phyloP scores from a whole-genome alignment of 23 red algal species.

The Gracilaria domingensis region DNA sequence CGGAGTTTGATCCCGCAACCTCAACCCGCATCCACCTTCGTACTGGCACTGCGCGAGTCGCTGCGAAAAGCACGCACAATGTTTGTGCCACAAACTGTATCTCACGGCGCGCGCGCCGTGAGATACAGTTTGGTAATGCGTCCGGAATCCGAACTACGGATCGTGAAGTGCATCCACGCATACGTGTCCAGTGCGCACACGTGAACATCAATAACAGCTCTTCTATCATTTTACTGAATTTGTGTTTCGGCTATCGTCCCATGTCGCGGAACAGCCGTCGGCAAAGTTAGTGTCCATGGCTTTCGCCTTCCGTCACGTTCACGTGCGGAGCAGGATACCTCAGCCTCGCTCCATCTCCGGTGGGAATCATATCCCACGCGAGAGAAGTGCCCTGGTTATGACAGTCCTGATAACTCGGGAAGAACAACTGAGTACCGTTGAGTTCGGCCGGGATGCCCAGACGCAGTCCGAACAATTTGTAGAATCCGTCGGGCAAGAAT shows the following conservation, averaged over 20 bases:
- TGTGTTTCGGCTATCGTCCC: no score
- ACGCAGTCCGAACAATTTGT: constrained; percentile 61
- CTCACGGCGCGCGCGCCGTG: no score
- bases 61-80: no score
- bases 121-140: no score
- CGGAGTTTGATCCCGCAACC: no score
- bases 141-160: no score
- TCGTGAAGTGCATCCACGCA: background rate
- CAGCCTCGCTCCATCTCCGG: background rate
- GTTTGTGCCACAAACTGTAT: no score
- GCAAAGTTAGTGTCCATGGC: background rate
- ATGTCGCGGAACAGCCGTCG: no score
- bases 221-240: no score
- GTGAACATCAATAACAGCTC: no score
- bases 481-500: constrained; percentile 75
- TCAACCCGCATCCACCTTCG: no score
- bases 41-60: no score
- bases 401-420: constrained; percentile 80
- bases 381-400: constrained; percentile 66
- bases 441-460: constrained; percentile 13
- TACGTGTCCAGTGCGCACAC: background rate
- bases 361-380: constrained; percentile 48
- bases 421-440: constrained; percentile 33
- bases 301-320: background rate
- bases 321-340: constrained; percentile 48